A percentile compares a stretch with the other conserved stretches of the same genome.
Conservation (phyloP, 768 basidiomycete genomes). For the Trametes sanguinea region DNA sequence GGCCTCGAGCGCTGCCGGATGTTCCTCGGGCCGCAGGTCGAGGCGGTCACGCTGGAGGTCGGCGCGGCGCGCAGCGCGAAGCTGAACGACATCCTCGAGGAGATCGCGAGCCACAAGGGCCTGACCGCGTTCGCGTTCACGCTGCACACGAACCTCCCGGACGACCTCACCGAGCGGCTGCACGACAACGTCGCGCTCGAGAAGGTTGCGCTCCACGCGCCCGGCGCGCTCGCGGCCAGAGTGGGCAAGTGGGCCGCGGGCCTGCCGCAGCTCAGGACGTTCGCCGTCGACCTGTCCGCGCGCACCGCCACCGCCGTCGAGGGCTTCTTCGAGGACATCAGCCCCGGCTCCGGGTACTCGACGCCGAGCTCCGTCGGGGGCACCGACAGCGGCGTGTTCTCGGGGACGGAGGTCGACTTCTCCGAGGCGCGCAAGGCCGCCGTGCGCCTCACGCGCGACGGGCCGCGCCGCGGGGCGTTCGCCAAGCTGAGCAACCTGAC, state of each 20-base stretch:
- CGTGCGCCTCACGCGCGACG: slow-evolving; percentile 62
- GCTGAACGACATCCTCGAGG: slow-evolving; percentile 61
- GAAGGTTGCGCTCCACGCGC: slow-evolving; percentile 66
- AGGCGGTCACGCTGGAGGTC: slow-evolving; percentile 62
- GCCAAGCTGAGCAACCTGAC: slow-evolving; percentile 58
- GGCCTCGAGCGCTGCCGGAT: slow-evolving; percentile 64
- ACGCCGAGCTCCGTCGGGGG: slow-evolving; percentile 70
- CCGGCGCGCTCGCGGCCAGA: slow-evolving; percentile 68
- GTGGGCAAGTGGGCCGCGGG: slow-evolving; percentile 76
- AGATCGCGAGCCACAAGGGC: slow-evolving; percentile 63
- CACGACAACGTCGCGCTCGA: slow-evolving; percentile 59
- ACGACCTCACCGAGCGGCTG: slow-evolving; percentile 68
- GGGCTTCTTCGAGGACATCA: slow-evolving; percentile 76
- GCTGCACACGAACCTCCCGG: slow-evolving; percentile 69
- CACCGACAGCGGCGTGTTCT: slow-evolving; percentile 78
- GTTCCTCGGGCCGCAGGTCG: slow-evolving; percentile 68
- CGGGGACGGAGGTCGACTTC: slow-evolving; percentile 76
- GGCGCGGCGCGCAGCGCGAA: slow-evolving; percentile 53
- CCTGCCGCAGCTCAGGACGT: slow-evolving; percentile 58
- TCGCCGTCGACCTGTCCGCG: slow-evolving; percentile 74
- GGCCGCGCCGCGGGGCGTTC: slow-evolving; percentile 58
- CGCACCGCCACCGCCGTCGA: slow-evolving; percentile 70
- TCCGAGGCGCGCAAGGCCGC: slow-evolving; percentile 72
- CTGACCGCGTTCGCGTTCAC: slow-evolving; percentile 70
- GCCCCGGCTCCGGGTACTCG: slow-evolving; percentile 62